Base-by-base conservation (phyloP, 345 rosid species). In the Salix purpurea region DNA sequence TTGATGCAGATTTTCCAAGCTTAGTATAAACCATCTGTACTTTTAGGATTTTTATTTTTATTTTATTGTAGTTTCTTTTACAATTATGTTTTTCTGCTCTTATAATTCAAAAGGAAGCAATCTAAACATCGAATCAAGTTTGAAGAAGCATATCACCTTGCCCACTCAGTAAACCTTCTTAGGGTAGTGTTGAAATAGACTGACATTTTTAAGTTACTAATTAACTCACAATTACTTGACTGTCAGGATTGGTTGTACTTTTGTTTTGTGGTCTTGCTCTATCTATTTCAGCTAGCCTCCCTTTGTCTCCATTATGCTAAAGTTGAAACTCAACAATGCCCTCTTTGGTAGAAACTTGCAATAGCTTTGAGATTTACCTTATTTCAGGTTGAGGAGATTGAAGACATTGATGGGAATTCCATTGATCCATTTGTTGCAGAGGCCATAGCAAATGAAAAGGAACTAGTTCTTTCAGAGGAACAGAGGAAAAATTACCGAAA, bases 351-450 rank as follows among this genome's bases (percentile, higher is more conserved):
- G 65, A 52, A 68, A 48, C 75, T 64, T 77, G 60, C 34, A 48
- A 40, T 54, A 18, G 42, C 52, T 70, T 78, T 80, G 69, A 70
- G 60, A 60, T 21, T 67, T 5, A 11, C 16, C 54, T 15, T 75
- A 69, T 73, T 68, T 62, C 88, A 96, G 99, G 97, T 96, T 71
- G 99, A 96, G 85, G 99, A 96, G 89, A 94, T 96, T 86, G 95
- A 89, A 56, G 99, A 96, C 76, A 86, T 96, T 76, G 96, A 94
- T 76, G 88, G 77, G 70, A 79, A 80, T 85, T 82, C 85, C 18
- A 79, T 81, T 79, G 94, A 96, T 79, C 97, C 94, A 15, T 89
- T 89, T 74, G 64, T 94, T 46, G 96, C 94, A 21, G 97, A 87
- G 87, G 99, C 98, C 70, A 72, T 96, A 75, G 92, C 84, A 77